Base-by-base conservation (phyloP, 2,329 filamentous ascomycete species). In the Teratosphaeria epicoccoides region DNA sequence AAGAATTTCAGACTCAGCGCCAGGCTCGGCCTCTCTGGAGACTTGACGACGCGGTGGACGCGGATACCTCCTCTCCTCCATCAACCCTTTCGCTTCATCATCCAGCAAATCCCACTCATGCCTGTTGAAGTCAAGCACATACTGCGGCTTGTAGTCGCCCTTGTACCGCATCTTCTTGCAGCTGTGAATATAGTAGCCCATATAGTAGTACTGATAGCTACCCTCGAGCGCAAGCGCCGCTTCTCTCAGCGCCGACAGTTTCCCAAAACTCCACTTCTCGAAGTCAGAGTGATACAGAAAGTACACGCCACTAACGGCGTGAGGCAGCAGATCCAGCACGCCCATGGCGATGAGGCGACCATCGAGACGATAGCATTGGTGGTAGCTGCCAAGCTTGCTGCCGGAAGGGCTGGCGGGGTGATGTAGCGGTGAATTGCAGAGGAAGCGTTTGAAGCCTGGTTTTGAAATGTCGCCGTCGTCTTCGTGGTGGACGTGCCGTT, bases 121-220 rank as follows among this genome's bases (percentile, higher is more conserved):
- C 24, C 53, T 63, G 43, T 65, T 79, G 0, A 85, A 84, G 57
- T 90, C 84, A 10, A 91, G 75, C 10, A 93, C 76, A 61, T 83
- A 80, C 63, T 88, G 85, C 1, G 86, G 87, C 10, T 76, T 74
- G 65, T 87, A 93, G 63, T 89, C 84, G 52, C 83, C 84, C 72
- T 93, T 93, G 73, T 93, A 93, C 59, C 77, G 76, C 87, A 93
- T 91, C 72, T 93, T 93, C 49, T 79, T 75, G 61, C 87, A 91
- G 50, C 73, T 81, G 66, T 90, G 86, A 53, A 93, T 91, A 61
- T 91, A 93, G 67, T 82, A 91, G 5, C 87, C 81, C 81, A 84
- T 84, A 68, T 91, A 93, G 78, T 88, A 93, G 74, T 81, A 88
- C 43, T 77, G 71, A 60, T 90, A 89, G 0, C 80, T 83, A 5